Conservation (phyloP, 2,329 filamentous ascomycete species). For the Trichoderma semiorbis region DNA sequence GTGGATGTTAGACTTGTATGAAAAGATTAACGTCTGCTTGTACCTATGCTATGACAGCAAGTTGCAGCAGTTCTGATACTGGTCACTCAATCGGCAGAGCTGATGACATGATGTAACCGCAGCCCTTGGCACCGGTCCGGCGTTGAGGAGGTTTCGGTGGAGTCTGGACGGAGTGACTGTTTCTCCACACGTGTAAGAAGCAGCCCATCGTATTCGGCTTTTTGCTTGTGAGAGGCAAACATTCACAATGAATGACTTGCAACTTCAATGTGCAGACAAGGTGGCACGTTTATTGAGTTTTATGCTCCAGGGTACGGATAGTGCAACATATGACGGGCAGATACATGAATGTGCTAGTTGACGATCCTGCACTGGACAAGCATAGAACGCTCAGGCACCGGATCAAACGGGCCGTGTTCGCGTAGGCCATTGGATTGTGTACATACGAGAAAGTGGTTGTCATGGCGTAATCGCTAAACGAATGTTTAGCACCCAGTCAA, state of each 20-base stretch:
- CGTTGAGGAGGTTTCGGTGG: constrained; percentile 5
- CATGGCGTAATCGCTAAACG: not conserved
- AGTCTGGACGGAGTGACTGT: constrained; percentile 2
- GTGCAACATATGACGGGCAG: not conserved
- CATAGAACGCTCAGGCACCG: not conserved
- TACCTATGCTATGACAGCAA: not conserved
- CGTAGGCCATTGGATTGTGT: not conserved
- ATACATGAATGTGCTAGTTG: not conserved
- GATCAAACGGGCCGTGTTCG: not conserved
- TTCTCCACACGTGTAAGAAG: constrained; percentile 7
- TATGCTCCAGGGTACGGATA: not conserved
- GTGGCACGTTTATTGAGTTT: not conserved
- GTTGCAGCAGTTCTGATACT: not conserved
- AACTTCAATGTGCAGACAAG: not conserved
- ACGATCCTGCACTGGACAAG: not conserved
- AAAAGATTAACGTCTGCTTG: not conserved
- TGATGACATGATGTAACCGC: constrained; percentile 7
- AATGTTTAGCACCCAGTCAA: not conserved
- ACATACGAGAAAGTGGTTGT: not conserved
- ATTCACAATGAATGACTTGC: not conserved
- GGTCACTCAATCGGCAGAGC: not conserved
- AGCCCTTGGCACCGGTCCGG: constrained; percentile 1
- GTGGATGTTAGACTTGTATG: not conserved
- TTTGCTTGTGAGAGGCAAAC: not conserved
- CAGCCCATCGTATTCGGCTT: not conserved